phyloP scores from a whole-genome alignment of 306 rosid species.

The Dalbergia oliveri region DNA sequence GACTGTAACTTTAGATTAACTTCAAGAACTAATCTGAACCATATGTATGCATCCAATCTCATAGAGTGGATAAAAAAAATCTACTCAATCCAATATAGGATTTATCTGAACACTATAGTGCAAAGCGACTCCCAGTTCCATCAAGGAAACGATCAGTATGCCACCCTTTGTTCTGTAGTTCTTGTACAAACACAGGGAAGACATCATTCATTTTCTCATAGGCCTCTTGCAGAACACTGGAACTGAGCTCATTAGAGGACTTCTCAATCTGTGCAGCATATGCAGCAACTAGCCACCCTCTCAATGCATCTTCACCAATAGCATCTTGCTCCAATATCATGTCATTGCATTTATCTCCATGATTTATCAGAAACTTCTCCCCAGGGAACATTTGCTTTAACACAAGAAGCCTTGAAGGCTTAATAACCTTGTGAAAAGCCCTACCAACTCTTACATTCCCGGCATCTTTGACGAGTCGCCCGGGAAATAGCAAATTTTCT shows the following conservation, averaged over 20 bases:
- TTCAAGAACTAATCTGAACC: neutral
- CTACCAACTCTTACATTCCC: constrained; percentile 87
- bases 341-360: constrained; percentile 65
- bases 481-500: constrained; percentile 80
- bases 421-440: constrained; percentile 65
- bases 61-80: constrained; percentile 37
- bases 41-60: constrained; percentile 20
- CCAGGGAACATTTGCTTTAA: constrained; percentile 64
- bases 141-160: constrained; percentile 94
- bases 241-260: constrained; percentile 56
- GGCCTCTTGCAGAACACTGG: constrained; percentile 63
- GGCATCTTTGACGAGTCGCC: constrained; percentile 74
- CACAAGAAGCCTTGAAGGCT: constrained; percentile 78
- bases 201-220: constrained; percentile 76
- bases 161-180: constrained; percentile 90
- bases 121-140: constrained; percentile 83
- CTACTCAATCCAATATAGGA: constrained; percentile 14
- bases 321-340: constrained; percentile 86
- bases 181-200: constrained; percentile 65
- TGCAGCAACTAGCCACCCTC: constrained; percentile 97
- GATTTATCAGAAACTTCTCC: constrained; percentile 81
- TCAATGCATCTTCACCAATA: constrained; percentile 87
- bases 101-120: constrained; percentile 45
- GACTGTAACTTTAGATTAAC: constrained; percentile 1
- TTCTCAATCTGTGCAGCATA: constrained; percentile 60